Percentiles rank a stretch among this genome's conserved stretches.
Evolutionary conservation across 768 basidiomycete species (phyloP).

Genomic region (Mycena polygramma): DNA sequence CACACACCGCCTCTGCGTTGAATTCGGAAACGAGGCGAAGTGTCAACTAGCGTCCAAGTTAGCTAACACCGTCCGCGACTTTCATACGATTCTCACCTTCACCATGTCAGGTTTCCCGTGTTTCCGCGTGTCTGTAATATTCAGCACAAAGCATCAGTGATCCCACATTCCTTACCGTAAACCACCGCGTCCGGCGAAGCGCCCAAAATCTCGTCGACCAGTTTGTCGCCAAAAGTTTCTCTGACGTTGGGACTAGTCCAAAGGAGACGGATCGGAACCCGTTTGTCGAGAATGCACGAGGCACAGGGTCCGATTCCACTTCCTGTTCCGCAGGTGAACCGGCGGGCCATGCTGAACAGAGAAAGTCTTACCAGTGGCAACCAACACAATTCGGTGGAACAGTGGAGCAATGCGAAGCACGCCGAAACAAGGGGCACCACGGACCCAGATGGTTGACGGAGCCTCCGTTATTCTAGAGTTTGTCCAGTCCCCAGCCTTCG

Average conservation of each 20-base stretch:
- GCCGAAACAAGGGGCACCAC: conserved; percentile 68
- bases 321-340: conserved; percentile 29
- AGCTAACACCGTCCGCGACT: background rate
- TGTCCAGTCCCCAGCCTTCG: conserved; percentile 73
- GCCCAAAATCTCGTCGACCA: conserved; percentile 68
- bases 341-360: conserved; percentile 23
- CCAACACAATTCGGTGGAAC: conserved; percentile 68
- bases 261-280: conserved; percentile 67
- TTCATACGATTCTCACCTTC: conserved; percentile 38
- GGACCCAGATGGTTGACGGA: conserved; percentile 68
- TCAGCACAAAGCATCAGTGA: background rate
- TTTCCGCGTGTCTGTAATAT: conserved; percentile 53
- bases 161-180: conserved; percentile 56
- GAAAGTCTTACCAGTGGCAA: conserved; percentile 63
- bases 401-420: conserved; percentile 67
- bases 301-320: conserved; percentile 74
- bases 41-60: conserved; percentile 43
- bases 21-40: conserved; percentile 62
- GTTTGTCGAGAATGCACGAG: conserved; percentile 64
- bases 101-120: conserved; percentile 65
- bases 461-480: conserved; percentile 65
- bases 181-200: conserved; percentile 68
- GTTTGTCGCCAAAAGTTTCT: conserved; percentile 71
- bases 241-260: conserved; percentile 75
- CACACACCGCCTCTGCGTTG: conserved; percentile 66